These are phyloP conservation scores for Flagelloscypha sp. DNA, from an alignment of 768 basidiomycete genomes.

Conservation along the genomic window DNA sequence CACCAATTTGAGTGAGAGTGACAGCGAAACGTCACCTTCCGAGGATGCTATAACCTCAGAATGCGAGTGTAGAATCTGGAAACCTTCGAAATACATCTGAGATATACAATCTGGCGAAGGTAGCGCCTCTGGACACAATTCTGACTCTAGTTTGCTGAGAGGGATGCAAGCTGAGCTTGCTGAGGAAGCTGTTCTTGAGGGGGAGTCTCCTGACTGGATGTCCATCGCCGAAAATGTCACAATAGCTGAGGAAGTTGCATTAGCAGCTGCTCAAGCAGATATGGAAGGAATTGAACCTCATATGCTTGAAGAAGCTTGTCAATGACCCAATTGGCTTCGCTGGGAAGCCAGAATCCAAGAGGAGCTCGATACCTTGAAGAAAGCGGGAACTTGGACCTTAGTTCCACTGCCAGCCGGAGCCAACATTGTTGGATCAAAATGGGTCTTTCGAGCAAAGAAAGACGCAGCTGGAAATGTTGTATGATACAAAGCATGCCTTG, in stretches of 20 bases:
- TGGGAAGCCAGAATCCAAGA: constrained; percentile 21
- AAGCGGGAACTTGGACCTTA: constrained; percentile 23
- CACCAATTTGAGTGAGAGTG: too few relatives aligned
- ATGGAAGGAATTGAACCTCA: constrained; percentile 18
- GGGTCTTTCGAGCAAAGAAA: constrained; percentile 29
- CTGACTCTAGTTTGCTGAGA: too few relatives aligned
- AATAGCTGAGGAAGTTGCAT: constrained; percentile 17
- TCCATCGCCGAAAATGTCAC: constrained; percentile 7
- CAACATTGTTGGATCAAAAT: constrained; percentile 23
- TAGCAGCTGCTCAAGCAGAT: constrained; percentile 17
- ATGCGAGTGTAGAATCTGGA: too few relatives aligned
- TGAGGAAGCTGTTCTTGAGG: constrained; percentile 8
- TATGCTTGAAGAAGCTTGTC: constrained; percentile 10
- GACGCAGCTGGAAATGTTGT: constrained; percentile 22
- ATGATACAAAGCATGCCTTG: constrained; percentile 26
- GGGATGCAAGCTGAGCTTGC: constrained; percentile 7
- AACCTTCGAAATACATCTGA: too few relatives aligned
- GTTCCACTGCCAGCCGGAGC: constrained; percentile 13
- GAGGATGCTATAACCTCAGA: too few relatives aligned
- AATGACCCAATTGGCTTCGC: constrained; percentile 17
- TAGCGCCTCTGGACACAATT: too few relatives aligned
- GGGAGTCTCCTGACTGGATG: constrained; percentile 10
- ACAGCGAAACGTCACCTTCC: too few relatives aligned
- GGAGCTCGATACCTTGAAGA: constrained; percentile 19
- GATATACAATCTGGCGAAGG: too few relatives aligned